Evolutionary conservation across 805 yeast species (phyloP).

Genomic region (Kuraishia cidri): DNA sequence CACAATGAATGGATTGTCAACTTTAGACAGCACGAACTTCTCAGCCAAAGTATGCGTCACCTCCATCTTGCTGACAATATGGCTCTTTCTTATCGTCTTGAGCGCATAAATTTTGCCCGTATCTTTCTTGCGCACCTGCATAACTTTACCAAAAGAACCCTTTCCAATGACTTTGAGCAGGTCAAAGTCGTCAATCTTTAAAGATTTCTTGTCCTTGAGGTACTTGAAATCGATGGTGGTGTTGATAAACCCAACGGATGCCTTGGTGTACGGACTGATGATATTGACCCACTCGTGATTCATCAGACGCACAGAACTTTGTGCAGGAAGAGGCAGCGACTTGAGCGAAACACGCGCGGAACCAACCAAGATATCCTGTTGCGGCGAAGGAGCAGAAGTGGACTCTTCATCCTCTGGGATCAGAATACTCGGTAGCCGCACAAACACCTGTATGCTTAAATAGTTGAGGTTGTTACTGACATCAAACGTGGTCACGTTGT

Average conservation of each 20-base stretch:
- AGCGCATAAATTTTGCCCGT: constrained; percentile 92
- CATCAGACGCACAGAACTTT: constrained; percentile 45
- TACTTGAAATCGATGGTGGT: constrained; percentile 66
- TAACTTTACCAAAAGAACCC: constrained; percentile 97
- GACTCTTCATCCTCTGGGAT: constrained; percentile 29
- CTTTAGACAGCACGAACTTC: constrained; percentile 88
- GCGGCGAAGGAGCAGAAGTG: constrained; percentile 16
- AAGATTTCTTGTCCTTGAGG: constrained; percentile 42
- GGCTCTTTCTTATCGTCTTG: constrained; percentile 89
- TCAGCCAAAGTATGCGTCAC: constrained; percentile 96
- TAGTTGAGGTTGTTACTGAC: constrained; percentile 54
- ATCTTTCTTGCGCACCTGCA: constrained; percentile 96
- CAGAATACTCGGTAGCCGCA: constrained; percentile 62
- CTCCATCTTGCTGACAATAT: constrained; percentile 88
- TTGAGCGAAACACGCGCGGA: constrained; percentile 51
- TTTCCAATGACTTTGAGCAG: constrained; percentile 92
- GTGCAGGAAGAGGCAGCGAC: constrained; percentile 9
- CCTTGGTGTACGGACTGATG: constrained; percentile 19
- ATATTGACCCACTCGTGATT: constrained; percentile 50
- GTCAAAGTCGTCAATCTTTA: constrained; percentile 88
- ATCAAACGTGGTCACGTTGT: constrained; percentile 86
- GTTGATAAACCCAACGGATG: constrained; percentile 29
- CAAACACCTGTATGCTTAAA: constrained; percentile 70
- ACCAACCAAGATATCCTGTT: constrained; percentile 70
- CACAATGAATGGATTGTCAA: constrained; percentile 91